Percentiles rank a stretch among this genome's conserved stretches.
phyloP scores from a whole-genome alignment of 78 protist species.

The Dictyostelium citrinum region DNA sequence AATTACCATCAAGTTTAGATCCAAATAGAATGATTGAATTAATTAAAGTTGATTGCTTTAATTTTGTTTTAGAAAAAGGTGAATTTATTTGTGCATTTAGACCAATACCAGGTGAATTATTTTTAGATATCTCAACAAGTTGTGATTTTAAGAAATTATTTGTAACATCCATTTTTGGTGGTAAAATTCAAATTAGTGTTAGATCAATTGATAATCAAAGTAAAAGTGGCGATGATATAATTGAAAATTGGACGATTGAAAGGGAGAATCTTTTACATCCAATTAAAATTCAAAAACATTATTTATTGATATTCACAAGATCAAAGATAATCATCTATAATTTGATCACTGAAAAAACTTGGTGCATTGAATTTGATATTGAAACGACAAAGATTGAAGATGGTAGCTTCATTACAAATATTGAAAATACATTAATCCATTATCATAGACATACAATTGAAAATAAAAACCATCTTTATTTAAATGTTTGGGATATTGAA shows the following conservation, averaged over 20 bases:
- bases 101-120: background rate
- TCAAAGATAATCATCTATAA: background rate
- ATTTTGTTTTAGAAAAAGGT: background rate
- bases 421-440: background rate
- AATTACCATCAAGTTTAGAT: background rate
- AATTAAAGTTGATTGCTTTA: background rate
- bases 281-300: background rate
- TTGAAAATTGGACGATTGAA: background rate
- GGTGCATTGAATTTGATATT: background rate
- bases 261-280: background rate
- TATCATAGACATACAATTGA: background rate
- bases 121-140: background rate
- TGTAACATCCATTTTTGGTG: background rate
- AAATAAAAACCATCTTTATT: background rate
- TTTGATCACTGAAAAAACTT: background rate
- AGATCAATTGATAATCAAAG: background rate
- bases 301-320: background rate
- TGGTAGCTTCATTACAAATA: background rate
- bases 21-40: background rate
- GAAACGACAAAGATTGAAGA: background rate
- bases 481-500: background rate
- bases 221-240: background rate
- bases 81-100: background rate
- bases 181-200: background rate
- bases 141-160: background rate